Percentiles rank a stretch among this genome's conserved stretches.
phyloP scores from a whole-genome alignment of 345 rosid species.

The Tarenaya hassleriana region DNA sequence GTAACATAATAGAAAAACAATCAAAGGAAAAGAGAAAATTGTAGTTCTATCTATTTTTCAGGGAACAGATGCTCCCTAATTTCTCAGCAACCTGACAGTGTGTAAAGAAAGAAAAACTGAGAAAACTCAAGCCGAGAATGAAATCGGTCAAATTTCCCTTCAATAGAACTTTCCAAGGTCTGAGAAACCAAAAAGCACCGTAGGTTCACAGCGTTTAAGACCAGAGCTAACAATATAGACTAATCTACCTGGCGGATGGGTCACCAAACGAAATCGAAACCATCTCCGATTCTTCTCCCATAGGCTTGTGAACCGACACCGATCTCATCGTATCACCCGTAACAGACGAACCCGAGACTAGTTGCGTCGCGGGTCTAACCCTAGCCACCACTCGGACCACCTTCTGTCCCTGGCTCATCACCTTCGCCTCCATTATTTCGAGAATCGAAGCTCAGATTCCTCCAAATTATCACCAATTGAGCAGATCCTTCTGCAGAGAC shows the following conservation, averaged over 20 bases:
- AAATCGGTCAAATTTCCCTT: background rate
- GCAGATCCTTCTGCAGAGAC: conserved; percentile 5
- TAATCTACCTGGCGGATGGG: conserved; percentile 35
- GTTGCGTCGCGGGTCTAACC: conserved; percentile 37
- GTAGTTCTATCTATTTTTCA: too few relatives aligned
- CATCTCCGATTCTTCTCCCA: conserved; percentile 34
- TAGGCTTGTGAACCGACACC: conserved; percentile 38
- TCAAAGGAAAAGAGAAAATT: too few relatives aligned
- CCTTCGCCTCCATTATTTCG: conserved; percentile 18
- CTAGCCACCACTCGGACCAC: conserved; percentile 54
- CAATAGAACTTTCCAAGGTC: background rate
- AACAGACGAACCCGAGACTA: conserved; percentile 12
- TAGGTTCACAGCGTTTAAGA: background rate
- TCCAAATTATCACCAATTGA: background rate
- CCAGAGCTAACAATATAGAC: too few relatives aligned
- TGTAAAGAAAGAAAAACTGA: too few relatives aligned
- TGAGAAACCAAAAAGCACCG: background rate
- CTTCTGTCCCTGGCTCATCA: conserved; percentile 15
- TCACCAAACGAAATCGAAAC: conserved; percentile 48
- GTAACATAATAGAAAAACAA: background rate
- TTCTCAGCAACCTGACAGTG: background rate
- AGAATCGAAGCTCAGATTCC: background rate
- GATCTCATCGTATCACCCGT: conserved; percentile 16
- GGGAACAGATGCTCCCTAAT: background rate
- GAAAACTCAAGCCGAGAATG: too few relatives aligned